A percentile compares a stretch with the other conserved stretches of the same genome.
These are phyloP conservation scores for Chalciporus piperatoides DNA, from an alignment of 1,284 basidiomycete species.

Conservation along the genomic window DNA sequence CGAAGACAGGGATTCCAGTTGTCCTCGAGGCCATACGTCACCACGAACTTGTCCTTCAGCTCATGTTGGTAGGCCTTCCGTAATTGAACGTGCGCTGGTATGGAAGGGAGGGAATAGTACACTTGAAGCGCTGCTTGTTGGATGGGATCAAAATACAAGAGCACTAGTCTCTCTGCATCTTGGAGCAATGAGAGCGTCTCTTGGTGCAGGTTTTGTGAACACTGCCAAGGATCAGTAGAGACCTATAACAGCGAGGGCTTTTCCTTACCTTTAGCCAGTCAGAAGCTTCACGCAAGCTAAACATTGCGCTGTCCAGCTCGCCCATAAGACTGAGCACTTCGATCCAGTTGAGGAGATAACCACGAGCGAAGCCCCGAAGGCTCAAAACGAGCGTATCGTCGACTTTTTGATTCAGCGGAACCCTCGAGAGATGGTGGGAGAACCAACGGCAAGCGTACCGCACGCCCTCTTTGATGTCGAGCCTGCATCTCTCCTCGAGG, in stretches of 20 bases:
- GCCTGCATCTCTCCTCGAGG: conserved; percentile 11
- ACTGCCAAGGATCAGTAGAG: conserved; percentile 2
- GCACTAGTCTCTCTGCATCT: conserved; percentile 24
- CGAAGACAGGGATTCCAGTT: conserved; percentile 17
- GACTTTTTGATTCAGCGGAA: conserved; percentile 2
- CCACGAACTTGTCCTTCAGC: conserved; percentile 12
- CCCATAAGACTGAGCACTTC: conserved; percentile 22
- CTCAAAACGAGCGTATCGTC: conserved; percentile 11
- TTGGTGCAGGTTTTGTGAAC: conserved; percentile 2
- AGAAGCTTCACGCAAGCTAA: conserved; percentile 13
- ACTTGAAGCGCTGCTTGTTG: conserved; percentile 20
- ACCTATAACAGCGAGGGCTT: not conserved
- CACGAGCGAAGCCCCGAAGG: conserved; percentile 16
- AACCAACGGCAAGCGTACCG: conserved; percentile 26
- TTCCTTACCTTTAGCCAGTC: conserved; percentile 21
- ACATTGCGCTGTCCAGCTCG: conserved; percentile 15
- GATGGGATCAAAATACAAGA: conserved; percentile 23
- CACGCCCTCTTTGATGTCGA: conserved; percentile 13
- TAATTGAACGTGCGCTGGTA: conserved; percentile 13
- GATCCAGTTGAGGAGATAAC: conserved; percentile 21
- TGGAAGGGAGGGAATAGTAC: conserved; percentile 19
- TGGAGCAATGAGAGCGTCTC: conserved; percentile 12
- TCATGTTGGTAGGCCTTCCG: conserved; percentile 16
- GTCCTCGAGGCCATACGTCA: conserved; percentile 15
- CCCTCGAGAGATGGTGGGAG: conserved; percentile 16